phyloP scores from a whole-genome alignment of 2,329 filamentous ascomycete genomes.

The Graphium sp. region DNA sequence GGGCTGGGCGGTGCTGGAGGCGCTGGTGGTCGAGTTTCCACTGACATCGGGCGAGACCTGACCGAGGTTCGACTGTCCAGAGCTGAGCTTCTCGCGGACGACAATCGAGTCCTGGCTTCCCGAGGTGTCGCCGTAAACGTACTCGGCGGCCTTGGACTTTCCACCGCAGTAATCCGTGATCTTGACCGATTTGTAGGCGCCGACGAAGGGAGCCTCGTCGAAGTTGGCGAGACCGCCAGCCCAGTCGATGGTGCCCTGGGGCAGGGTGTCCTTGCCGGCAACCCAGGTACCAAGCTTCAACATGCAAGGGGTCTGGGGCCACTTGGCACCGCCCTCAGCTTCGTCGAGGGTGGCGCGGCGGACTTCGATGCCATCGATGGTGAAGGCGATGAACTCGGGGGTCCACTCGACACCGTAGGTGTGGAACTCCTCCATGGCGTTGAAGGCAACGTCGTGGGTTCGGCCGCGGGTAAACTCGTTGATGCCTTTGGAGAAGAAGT shows the following conservation, averaged over 20 bases:
- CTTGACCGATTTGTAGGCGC: constrained; percentile 38
- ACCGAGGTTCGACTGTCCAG: background rate
- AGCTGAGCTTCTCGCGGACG: constrained; percentile 20
- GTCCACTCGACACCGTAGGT: constrained; percentile 57
- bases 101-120: constrained; percentile 35
- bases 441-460: constrained; percentile 24
- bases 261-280: constrained; percentile 26
- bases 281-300: constrained; percentile 45
- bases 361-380: constrained; percentile 31
- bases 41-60: constrained; percentile 6
- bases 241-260: constrained; percentile 47
- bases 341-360: constrained; percentile 29
- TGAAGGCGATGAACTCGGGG: constrained; percentile 36
- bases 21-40: constrained; percentile 7
- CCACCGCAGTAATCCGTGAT: constrained; percentile 38
- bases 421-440: constrained; percentile 27
- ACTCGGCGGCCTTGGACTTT: constrained; percentile 22
- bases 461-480: constrained; percentile 34
- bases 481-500: constrained; percentile 61
- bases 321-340: constrained; percentile 23
- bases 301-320: constrained; percentile 55
- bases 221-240: constrained; percentile 48
- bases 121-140: constrained; percentile 30
- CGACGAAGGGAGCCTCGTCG: constrained; percentile 30
- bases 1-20: background rate